phyloP scores from a whole-genome alignment of 2,329 filamentous ascomycete species.

The Fusarium liriodendri region DNA sequence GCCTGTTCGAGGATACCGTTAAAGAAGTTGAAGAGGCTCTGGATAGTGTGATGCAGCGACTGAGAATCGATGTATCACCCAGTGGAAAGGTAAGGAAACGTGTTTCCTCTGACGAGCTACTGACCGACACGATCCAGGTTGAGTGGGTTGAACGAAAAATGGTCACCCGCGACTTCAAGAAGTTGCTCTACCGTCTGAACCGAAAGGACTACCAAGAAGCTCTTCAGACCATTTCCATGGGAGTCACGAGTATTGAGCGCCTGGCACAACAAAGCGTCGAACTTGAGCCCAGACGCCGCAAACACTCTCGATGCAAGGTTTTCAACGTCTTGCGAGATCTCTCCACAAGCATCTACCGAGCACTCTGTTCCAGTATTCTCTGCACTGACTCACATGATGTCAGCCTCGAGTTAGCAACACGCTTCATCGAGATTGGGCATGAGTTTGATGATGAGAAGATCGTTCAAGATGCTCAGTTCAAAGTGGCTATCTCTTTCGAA shows the following conservation, averaged over 20 bases:
- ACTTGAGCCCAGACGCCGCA: constrained; percentile 11
- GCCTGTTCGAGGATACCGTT: constrained; percentile 38
- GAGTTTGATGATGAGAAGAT: not conserved
- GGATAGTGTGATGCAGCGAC: constrained; percentile 19
- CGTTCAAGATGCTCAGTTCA: not conserved
- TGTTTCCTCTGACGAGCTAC: accelerated
- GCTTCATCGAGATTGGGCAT: not conserved
- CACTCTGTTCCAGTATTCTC: constrained; percentile 13
- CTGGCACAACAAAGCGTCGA: not conserved
- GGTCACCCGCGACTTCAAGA: constrained; percentile 14
- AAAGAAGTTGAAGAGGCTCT: constrained; percentile 40
- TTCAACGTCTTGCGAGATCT: constrained; percentile 17
- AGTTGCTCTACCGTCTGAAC: constrained; percentile 4
- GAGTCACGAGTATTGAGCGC: not conserved
- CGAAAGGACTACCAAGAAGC: constrained; percentile 19
- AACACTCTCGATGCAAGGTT: constrained; percentile 13
- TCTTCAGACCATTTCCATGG: not conserved
- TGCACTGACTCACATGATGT: constrained; percentile 12
- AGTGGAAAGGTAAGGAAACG: constrained; percentile 1
- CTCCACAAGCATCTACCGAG: constrained; percentile 19
- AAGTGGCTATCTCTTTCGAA: constrained; percentile 14
- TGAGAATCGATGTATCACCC: not conserved
- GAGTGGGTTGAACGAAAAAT: not conserved
- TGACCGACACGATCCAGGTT: not conserved
- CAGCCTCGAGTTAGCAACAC: not conserved